Evolutionary conservation across 1,284 basidiomycete genomes (phyloP).

Genomic region (Dichomitus squalens): DNA sequence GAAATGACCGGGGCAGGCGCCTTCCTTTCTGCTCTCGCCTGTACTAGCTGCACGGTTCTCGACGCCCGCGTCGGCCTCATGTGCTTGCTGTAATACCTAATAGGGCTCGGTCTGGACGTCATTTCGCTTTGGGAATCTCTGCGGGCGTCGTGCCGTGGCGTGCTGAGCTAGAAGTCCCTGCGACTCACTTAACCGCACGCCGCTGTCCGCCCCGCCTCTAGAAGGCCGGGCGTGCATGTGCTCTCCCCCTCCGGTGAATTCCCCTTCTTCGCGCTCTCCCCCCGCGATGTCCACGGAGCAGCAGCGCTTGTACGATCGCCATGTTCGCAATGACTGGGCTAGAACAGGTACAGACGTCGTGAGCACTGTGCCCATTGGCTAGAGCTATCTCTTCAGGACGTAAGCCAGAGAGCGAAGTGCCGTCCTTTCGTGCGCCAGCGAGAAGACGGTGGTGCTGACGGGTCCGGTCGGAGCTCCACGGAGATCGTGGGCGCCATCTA

Average conservation of each 20-base stretch:
- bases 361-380: too few relatives aligned
- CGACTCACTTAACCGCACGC: conserved; percentile 1
- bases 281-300: neutral
- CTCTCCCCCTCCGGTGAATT: neutral
- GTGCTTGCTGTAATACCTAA: neutral
- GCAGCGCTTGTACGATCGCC: neutral
- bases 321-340: neutral
- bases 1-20: neutral
- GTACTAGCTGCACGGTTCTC: neutral
- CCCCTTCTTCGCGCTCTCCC: neutral
- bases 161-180: conserved; percentile 6
- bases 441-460: neutral
- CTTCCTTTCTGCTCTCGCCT: neutral
- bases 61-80: neutral
- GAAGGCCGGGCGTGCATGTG: neutral
- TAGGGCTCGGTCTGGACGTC: neutral
- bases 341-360: neutral
- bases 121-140: neutral
- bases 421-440: neutral
- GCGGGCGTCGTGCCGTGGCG: too few relatives aligned
- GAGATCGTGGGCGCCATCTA: neutral
- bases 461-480: neutral
- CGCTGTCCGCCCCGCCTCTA: neutral
- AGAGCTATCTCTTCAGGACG: too few relatives aligned
- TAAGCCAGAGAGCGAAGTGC: too few relatives aligned